Evolutionary conservation across 768 basidiomycete genomes (phyloP), one percentile per base, ranked within the genome.

Genomic region (Mycena polygramma): DNA sequence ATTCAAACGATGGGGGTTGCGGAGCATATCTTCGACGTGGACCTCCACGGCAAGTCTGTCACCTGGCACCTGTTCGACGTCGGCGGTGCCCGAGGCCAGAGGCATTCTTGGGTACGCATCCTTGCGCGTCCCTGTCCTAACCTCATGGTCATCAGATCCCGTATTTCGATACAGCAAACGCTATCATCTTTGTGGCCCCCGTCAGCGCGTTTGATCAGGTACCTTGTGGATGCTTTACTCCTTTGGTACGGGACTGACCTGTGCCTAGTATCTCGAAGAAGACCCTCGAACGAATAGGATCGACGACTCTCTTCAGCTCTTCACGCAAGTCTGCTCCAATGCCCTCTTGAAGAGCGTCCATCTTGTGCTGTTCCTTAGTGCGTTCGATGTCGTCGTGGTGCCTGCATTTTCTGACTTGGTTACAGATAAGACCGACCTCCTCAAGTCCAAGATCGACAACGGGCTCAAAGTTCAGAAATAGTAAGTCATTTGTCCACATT

Each of bases 1-100:
- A 92, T 96, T 62, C 95, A 95, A 77, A 96, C 94, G 9, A 94
- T 96, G 91, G 94, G 94, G 0, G 91, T 96, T 6, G 87, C 92
- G 0, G 94, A 95, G 78, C 94, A 95, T 73, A 83, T 90, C 37
- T 95, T 95, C 74, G 92, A 94, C 63, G 91, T 95, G 37, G 89
- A 91, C 55, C 88, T 94, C 49, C 92, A 93, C 71, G 92, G 93
- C 17, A 94, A 91, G 77, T 81, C 84, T 35, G 91, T 94, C 15
- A 90, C 91, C 17, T 92, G 91, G 91, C 89, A 91, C 76, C 82
- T 93, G 19, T 92, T 83, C 81, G 92, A 92, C 71, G 91, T 93
- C 20, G 90, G 92, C 69, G 91, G 92, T 66, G 90, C 90, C 52
- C 83, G 91, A 68, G 90, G 91, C 37, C 91, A 92, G 75, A 86